These are phyloP conservation scores for Breviolum minutum DNA, from an alignment of 73 alveolate genomes.

Conservation along the genomic window DNA sequence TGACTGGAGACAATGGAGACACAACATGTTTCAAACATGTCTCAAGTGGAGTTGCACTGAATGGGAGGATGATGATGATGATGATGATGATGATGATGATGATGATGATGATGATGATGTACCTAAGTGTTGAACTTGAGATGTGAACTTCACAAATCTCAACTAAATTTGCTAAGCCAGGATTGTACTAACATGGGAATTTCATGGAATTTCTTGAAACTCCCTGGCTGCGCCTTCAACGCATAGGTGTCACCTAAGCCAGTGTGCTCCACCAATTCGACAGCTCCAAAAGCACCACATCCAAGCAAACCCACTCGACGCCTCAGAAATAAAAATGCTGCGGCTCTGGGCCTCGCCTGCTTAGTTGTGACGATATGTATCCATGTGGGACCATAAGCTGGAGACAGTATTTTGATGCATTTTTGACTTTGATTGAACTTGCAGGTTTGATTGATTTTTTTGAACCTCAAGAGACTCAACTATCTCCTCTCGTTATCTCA, in stretches of 20 bases:
- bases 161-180: neutral
- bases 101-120: no score
- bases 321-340: neutral
- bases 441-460: no score
- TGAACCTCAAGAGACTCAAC: no score
- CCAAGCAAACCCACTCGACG: slow-evolving; percentile 68
- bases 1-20: no score
- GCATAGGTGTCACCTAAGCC: slow-evolving; percentile 65
- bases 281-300: slow-evolving; percentile 87
- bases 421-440: neutral
- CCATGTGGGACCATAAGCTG: neutral
- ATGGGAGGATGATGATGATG: no score
- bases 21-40: no score
- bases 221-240: slow-evolving; percentile 24
- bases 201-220: no score
- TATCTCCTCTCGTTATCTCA: no score
- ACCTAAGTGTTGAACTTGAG: neutral
- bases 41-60: no score
- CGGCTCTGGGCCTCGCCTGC: neutral
- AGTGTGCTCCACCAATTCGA: slow-evolving; percentile 79
- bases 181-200: neutral
- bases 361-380: neutral
- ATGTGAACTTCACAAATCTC: no score
- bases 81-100: no score
- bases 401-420: neutral